phyloP scores from a whole-genome alignment of 2,329 filamentous ascomycete genomes.

The Talaromyces sp. region DNA sequence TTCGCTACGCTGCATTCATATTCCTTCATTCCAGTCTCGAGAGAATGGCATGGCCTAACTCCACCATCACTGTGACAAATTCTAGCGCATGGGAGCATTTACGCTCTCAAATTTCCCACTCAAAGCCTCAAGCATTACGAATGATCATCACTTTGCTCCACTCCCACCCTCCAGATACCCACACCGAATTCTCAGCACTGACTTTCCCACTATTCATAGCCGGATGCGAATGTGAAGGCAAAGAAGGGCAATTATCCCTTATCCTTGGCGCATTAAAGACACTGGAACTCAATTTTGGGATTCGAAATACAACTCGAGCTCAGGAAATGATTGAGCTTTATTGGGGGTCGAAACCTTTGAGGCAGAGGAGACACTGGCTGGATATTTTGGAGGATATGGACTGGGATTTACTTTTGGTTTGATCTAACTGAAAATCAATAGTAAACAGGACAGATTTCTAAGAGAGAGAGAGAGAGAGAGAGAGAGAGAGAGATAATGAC shows the following conservation, averaged over 20 bases:
- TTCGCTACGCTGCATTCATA: conserved; percentile 36
- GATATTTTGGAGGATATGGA: conserved; percentile 15
- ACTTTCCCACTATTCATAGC: conserved; percentile 39
- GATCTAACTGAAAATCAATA: not conserved
- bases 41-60: conserved; percentile 22
- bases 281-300: conserved; percentile 30
- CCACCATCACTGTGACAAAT: not conserved
- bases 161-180: conserved; percentile 29
- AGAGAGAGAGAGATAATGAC: not conserved
- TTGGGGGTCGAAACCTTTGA: not conserved
- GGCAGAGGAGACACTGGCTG: conserved; percentile 14
- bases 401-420: conserved; percentile 19
- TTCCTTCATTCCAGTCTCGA: conserved; percentile 38
- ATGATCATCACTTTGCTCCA: conserved; percentile 28
- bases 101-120: conserved; percentile 24
- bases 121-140: conserved; percentile 29
- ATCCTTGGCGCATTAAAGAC: conserved; percentile 28
- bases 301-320: conserved; percentile 15
- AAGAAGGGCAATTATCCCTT: conserved; percentile 23
- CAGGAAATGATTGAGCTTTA: conserved; percentile 15
- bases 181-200: conserved; percentile 38
- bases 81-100: conserved; percentile 5
- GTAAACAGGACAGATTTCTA: not conserved
- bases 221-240: conserved; percentile 30
- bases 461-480: no score